These are phyloP conservation scores for Aureobasidium musti DNA, from an alignment of 2,329 filamentous ascomycete species.

Conservation along the genomic window DNA sequence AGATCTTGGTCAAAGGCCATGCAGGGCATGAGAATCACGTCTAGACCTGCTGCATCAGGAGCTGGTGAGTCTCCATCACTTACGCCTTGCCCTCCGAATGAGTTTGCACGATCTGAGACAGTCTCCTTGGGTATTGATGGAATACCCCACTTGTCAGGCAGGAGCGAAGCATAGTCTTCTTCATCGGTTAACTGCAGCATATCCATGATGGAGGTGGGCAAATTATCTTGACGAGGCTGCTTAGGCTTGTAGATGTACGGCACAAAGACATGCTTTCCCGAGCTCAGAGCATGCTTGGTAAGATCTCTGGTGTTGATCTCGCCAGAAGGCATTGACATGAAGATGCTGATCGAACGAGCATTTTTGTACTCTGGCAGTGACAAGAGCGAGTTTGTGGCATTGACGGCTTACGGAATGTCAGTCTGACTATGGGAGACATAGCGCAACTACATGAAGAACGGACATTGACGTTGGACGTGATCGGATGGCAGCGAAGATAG, in stretches of 20 bases:
- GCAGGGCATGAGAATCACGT: slow-evolving; percentile 88
- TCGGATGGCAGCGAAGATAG: slow-evolving; percentile 65
- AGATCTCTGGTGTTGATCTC: slow-evolving; percentile 85
- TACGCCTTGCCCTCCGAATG: slow-evolving; percentile 65
- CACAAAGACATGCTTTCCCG: slow-evolving; percentile 85
- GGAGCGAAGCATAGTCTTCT: slow-evolving; percentile 74
- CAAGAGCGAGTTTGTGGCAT: slow-evolving; percentile 65
- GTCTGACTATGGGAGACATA: neutral
- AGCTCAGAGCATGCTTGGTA: slow-evolving; percentile 73
- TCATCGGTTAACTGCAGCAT: slow-evolving; percentile 80
- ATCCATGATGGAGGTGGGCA: slow-evolving; percentile 75
- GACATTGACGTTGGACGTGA: slow-evolving; percentile 69
- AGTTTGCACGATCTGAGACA: slow-evolving; percentile 67
- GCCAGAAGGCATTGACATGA: slow-evolving; percentile 85
- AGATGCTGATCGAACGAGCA: slow-evolving; percentile 77
- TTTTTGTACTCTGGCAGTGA: slow-evolving; percentile 71
- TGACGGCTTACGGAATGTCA: slow-evolving; percentile 55
- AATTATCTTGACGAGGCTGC: slow-evolving; percentile 38
- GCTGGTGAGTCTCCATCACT: slow-evolving; percentile 36
- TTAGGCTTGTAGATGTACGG: slow-evolving; percentile 75
- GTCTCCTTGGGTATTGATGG: slow-evolving; percentile 74
- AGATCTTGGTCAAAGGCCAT: slow-evolving; percentile 82
- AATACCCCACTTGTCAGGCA: slow-evolving; percentile 88
- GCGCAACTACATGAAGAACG: slow-evolving; percentile 38
- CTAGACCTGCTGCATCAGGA: slow-evolving; percentile 56